These are phyloP conservation scores for Linnemannia schmuckeri DNA, from an alignment of 192 early-diverging fungal species.

Conservation along the genomic window DNA sequence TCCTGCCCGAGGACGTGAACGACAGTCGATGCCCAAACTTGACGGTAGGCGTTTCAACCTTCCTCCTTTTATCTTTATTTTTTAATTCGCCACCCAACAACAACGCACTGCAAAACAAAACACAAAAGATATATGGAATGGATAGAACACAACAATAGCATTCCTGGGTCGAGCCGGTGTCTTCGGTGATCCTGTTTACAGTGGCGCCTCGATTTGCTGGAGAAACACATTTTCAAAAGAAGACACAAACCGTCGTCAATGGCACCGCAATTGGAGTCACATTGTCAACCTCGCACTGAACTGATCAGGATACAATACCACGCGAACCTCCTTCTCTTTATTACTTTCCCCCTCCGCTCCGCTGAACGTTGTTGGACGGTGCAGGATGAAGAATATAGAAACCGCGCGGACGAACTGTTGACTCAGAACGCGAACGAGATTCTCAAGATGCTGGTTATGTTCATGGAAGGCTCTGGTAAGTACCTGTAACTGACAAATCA, in stretches of 20 bases:
- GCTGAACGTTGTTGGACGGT: conserved; percentile 13
- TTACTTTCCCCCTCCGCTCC: conserved; percentile 5
- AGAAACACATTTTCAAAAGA: background rate
- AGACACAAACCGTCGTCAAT: background rate
- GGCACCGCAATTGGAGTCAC: conserved; percentile 1
- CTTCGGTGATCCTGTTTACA: background rate
- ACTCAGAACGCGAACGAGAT: conserved; percentile 77
- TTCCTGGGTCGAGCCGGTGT: background rate
- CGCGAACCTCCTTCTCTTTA: background rate
- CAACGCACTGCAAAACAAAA: background rate
- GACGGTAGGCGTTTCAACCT: conserved; percentile 60
- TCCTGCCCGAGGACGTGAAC: conserved; percentile 89
- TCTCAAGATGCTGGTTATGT: conserved; percentile 76
- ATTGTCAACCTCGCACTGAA: conserved; percentile 7
- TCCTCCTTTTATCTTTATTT: background rate
- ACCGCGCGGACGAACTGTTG: conserved; percentile 71
- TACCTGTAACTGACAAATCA: background rate
- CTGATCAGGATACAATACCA: conserved; percentile 36
- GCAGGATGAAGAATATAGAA: conserved; percentile 72
- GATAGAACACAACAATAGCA: background rate
- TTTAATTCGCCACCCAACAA: background rate
- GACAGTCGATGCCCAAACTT: conserved; percentile 74
- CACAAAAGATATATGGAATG: background rate
- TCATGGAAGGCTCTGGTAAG: conserved; percentile 73
- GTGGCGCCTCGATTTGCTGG: background rate